Base-by-base conservation (phyloP, 164 flowering plant species). In the Stephania yunnanensis region DNA sequence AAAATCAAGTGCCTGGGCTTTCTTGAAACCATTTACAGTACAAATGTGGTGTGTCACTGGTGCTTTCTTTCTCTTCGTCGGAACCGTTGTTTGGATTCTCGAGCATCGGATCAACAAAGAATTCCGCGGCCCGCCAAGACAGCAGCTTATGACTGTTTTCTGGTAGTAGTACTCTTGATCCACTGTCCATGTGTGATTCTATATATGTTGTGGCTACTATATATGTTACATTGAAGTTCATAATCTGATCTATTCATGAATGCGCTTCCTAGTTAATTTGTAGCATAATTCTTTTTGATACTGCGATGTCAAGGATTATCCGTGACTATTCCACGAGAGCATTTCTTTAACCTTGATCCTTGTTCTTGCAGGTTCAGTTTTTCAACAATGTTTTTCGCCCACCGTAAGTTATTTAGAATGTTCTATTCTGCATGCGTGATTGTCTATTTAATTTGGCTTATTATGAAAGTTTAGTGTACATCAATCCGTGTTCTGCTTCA, bases 341-440 rank as follows among this genome's bases (percentile, higher is more conserved):
- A 70, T 46, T 70, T 70, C 22, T 44, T 36, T 58, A 46, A 70
- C 77, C 15, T 61, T 68, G 61, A 45, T 44, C 20, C 48, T 63
- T 77, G 10, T 19, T 79, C 69, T 83, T 87, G 86, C 95, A 95
- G 98, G 97, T 95, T 95, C 83, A 90, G 97, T 80, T 89, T 95
- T 85, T 95, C 97, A 72, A 95, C 99, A 8, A 88, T 95, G 94
- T 95, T 95, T 80, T 93, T 95, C 70, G 79, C 98, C 0, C 98
- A 95, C 84, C 87, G 98, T 92, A 80, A 78, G 98, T 86, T 63
- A 22, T 36, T 36, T 20, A 50, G 12, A 67, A 68, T 13, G 17
- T 74, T 46, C 36, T 36, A 36, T 67, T 68, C 9, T 42, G 44
- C 63, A 20, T 9, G 44, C 63, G 17, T 9, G 29, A 45, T 46